Percentiles rank a stretch among this genome's conserved stretches.
phyloP scores from a whole-genome alignment of 345 rosid genomes.

The Populus deltoides region DNA sequence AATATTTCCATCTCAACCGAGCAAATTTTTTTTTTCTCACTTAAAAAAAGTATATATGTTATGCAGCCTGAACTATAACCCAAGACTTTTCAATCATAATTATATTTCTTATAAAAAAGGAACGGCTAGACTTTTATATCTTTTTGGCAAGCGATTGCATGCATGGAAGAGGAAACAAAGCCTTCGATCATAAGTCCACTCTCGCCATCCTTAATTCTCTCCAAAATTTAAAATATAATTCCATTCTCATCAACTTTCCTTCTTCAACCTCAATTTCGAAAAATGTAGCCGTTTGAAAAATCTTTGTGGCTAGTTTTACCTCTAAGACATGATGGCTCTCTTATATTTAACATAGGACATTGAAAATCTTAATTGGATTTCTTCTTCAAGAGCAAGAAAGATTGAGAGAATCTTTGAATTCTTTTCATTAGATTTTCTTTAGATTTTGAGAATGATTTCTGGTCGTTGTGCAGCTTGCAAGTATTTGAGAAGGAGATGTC shows the following conservation, averaged over 20 bases:
- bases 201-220: constrained; percentile 2
- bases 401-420: constrained; percentile 3
- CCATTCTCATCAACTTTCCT: constrained; percentile 16
- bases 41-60: too few species aligned
- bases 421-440: neutral
- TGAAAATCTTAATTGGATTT: constrained; percentile 8
- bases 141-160: neutral
- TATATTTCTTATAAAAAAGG: too few species aligned
- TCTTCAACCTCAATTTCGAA: constrained; percentile 1
- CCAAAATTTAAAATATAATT: neutral
- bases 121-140: neutral
- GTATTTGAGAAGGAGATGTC: constrained; percentile 66
- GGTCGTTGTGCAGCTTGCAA: constrained; percentile 65
- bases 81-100: neutral
- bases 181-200: neutral
- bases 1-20: too few species aligned
- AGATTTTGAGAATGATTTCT: constrained; percentile 14
- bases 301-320: neutral
- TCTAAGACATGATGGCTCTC: neutral
- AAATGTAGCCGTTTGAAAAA: constrained; percentile 38
- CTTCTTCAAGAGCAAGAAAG: neutral
- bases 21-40: too few species aligned
- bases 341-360: neutral
- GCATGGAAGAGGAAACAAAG: neutral
- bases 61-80: too few species aligned